Percentiles rank a stretch among this genome's conserved stretches.
These are phyloP conservation scores for Volvox carteri DNA, from an alignment of 163 green algal genomes.

Conservation along the genomic window DNA sequence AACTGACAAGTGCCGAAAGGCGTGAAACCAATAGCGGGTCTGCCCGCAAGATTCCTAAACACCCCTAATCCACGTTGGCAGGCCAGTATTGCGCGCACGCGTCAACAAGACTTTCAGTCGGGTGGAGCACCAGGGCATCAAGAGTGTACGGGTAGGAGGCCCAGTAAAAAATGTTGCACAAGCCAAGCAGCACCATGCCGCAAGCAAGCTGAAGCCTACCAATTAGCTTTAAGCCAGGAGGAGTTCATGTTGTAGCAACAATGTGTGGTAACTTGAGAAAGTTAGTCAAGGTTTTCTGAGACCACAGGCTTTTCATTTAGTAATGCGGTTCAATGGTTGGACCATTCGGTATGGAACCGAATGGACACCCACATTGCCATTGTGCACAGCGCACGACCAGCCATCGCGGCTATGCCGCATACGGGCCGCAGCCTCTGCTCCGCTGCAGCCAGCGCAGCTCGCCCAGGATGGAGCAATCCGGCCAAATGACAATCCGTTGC, in stretches of 20 bases:
- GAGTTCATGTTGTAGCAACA: too few relatives aligned
- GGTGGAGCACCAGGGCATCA: background rate
- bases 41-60: background rate
- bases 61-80: background rate
- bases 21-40: background rate
- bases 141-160: constrained; percentile 6
- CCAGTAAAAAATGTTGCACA: background rate
- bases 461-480: background rate
- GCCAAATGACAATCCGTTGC: background rate
- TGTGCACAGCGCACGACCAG: background rate
- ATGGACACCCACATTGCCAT: background rate
- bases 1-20: constrained; percentile 2
- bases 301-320: background rate
- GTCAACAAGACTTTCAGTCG: background rate
- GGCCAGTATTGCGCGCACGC: background rate
- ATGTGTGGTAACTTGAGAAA: background rate
- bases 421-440: background rate
- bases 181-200: background rate
- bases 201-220: background rate
- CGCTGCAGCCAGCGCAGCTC: background rate
- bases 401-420: background rate
- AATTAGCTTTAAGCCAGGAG: too few relatives aligned
- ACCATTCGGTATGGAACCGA: background rate
- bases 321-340: background rate
- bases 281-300: background rate